Conservation (phyloP, 768 basidiomycete genomes). For the Psilocybe cubensis region DNA sequence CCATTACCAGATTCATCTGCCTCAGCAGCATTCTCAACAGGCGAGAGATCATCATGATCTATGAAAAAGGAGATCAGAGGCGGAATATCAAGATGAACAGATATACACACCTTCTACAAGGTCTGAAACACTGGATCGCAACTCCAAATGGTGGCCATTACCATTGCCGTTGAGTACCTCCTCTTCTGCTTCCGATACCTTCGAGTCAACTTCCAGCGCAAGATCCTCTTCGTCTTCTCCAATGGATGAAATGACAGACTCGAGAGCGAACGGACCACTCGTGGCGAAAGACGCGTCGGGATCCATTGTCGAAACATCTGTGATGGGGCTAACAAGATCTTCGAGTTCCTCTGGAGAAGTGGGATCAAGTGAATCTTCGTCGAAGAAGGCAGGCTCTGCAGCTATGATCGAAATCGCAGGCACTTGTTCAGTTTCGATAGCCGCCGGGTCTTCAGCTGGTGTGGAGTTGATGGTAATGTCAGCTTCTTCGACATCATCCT, state of each 20-base stretch:
- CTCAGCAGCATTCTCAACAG: background rate
- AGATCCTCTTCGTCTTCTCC: background rate
- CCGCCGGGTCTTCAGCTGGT: background rate
- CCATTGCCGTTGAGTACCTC: background rate
- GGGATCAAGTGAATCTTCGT: background rate
- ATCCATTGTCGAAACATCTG: background rate
- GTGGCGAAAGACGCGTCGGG: slow-evolving; percentile 1
- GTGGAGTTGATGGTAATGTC: too few relatives aligned
- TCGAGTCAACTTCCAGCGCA: background rate
- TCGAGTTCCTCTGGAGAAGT: background rate
- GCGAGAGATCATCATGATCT: background rate
- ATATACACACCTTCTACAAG: background rate
- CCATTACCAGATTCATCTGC: background rate
- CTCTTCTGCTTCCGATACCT: background rate
- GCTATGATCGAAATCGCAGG: background rate
- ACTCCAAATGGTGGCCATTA: background rate
- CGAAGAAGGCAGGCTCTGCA: background rate
- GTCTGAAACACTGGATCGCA: background rate
- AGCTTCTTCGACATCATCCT: background rate
- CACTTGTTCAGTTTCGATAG: background rate
- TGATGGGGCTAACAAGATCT: background rate
- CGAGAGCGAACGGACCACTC: slow-evolving; percentile 1
- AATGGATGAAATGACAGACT: slow-evolving; percentile 1
- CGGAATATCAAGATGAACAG: background rate
- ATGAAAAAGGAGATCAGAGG: background rate